These are phyloP conservation scores for Talaromyces sp. DNA, from an alignment of 2,329 filamentous ascomycete species.

Conservation along the genomic window DNA sequence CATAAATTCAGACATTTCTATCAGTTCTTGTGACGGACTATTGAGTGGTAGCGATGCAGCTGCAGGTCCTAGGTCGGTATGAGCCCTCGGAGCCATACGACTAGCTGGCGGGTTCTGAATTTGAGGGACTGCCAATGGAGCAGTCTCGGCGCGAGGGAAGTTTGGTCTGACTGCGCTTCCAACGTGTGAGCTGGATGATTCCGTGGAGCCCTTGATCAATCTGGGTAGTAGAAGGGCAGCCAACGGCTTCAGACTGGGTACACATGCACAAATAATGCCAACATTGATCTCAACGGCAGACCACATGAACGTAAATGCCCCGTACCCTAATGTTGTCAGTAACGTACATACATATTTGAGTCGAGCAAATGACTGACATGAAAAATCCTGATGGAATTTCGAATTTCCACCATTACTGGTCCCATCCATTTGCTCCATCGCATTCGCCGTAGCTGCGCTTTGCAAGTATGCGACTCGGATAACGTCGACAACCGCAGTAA, in stretches of 20 bases:
- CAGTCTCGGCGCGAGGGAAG: neutral
- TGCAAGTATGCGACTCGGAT: constrained; percentile 88
- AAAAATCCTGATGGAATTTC: constrained; percentile 46
- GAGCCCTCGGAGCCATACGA: constrained; percentile 3
- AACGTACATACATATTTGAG: too few species aligned
- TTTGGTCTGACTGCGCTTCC: neutral
- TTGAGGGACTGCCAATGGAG: neutral
- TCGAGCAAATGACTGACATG: constrained; percentile 38
- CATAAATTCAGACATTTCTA: constrained; percentile 53
- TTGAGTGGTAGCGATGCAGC: constrained; percentile 8
- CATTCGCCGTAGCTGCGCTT: constrained; percentile 54
- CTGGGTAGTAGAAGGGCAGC: constrained; percentile 61
- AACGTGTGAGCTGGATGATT: constrained; percentile 19
- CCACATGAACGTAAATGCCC: constrained; percentile 87
- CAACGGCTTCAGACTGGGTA: constrained; percentile 87
- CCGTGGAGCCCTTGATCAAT: constrained; percentile 51
- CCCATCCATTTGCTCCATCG: constrained; percentile 24
- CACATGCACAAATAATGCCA: constrained; percentile 84
- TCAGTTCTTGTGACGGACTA: constrained; percentile 14
- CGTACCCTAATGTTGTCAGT: constrained; percentile 62
- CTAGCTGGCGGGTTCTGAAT: neutral
- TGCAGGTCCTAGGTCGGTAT: constrained; percentile 21
- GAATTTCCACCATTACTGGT: neutral
- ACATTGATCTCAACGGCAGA: constrained; percentile 87
- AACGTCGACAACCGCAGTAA: constrained; percentile 84